Base-by-base conservation (phyloP, 1,284 basidiomycete genomes). In the Meripilus lineatus region DNA sequence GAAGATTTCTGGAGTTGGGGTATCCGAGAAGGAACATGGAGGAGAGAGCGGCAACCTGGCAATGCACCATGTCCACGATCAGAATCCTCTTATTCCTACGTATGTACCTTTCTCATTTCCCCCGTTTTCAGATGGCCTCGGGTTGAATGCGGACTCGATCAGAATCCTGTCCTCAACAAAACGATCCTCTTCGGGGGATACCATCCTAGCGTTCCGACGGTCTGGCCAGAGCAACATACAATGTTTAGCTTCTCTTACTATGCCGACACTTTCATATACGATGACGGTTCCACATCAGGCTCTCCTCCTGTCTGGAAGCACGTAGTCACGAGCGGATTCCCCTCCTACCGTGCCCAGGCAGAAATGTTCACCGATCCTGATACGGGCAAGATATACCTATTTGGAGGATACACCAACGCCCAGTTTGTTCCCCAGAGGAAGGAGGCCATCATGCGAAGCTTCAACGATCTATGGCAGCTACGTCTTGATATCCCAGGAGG, bases 1-100 rank as follows among this genome's bases (percentile, higher is more conserved):
- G 59, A 64, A n/a, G 70, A 72, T 48, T 55, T 66, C 40, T 72
- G 69, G 70, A 64, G 61, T 44, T 71, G 64, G 62, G 58, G 61
- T 44, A 54, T 70, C 23, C 43, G 54, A n/a, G 46, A 50, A 5
- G 52, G 58, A 40, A 55, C 49, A 39, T 73, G 69, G 71, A 58
- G 50, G 26, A 52, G 58, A 24, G 68, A 71, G 49, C 54, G 67
- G 23, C 44, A 67, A 37, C 44, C 53, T 2, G 69, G 71, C 3
- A 72, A 70, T 44, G 41, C 57, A 10, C 67, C 68, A 2, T 68
- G 61, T 35, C 58, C 64, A 1, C 60, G 69, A 23, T 60, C 67
- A 4, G 66, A 71, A 50, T 56, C 67, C 53, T 62, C 58, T 2
- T 61, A 50, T 41, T 63, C 59, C 21, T 70, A 63, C 47, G 65